phyloP scores from a whole-genome alignment of 208 protist species.

The Leptomonas pyrrhocoris region DNA sequence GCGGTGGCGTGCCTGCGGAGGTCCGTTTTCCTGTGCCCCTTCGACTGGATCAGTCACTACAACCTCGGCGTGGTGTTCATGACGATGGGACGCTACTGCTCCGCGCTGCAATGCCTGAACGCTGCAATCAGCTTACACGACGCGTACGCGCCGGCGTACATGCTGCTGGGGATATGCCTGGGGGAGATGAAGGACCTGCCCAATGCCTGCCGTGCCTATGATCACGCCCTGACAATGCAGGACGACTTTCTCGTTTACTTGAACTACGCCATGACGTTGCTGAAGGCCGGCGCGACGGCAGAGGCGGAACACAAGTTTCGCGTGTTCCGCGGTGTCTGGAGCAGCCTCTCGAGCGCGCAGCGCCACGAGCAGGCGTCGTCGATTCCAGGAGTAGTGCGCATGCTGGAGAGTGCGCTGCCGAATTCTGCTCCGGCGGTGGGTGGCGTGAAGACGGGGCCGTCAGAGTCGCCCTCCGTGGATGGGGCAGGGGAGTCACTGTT shows the following conservation, averaged over 20 bases:
- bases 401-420: constrained; percentile 27
- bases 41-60: constrained; percentile 97
- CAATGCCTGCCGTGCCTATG: constrained; percentile 93
- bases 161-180: constrained; percentile 95
- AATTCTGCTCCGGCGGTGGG: not conserved
- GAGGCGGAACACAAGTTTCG: constrained; percentile 58
- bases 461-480: not conserved
- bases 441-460: not conserved
- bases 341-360: constrained; percentile 32
- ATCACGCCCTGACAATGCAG: constrained; percentile 87
- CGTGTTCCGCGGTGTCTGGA: constrained; percentile 52
- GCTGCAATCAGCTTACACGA: constrained; percentile 91
- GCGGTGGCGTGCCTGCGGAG: constrained; percentile 95
- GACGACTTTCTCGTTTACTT: constrained; percentile 85
- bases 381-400: constrained; percentile 33
- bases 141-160: constrained; percentile 81
- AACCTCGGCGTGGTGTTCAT: constrained; percentile 95
- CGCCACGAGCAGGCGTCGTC: constrained; percentile 32
- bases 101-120: constrained; percentile 95
- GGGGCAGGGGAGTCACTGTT: not conserved
- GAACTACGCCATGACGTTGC: constrained; percentile 93
- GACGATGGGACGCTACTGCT: constrained; percentile 90
- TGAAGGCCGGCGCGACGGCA: constrained; percentile 51
- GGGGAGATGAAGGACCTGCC: constrained; percentile 94
- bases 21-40: constrained; percentile 92